Percentiles rank a stretch among this genome's conserved stretches.
These are phyloP conservation scores for Sporothrix luriei DNA, from an alignment of 2,329 filamentous ascomycete genomes.

Conservation along the genomic window DNA sequence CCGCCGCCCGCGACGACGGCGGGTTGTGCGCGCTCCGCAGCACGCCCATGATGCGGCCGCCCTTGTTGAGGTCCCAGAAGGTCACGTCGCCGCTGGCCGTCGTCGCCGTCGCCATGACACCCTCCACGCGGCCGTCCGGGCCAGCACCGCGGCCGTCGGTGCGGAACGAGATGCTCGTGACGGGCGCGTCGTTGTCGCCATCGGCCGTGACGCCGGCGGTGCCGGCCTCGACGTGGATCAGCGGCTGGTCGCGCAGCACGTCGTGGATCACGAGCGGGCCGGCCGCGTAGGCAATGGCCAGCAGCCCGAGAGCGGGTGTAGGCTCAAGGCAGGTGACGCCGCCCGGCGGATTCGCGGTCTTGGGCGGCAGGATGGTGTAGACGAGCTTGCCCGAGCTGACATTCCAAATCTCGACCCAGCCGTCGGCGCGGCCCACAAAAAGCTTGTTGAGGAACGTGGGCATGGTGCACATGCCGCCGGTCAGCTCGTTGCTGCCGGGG, in stretches of 20 bases:
- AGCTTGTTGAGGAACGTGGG: conserved; percentile 96
- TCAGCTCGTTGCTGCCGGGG: conserved; percentile 67
- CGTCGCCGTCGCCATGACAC: conserved; percentile 92
- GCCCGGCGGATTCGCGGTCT: conserved; percentile 60
- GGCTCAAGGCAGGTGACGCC: conserved; percentile 86
- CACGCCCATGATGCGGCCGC: conserved; percentile 82
- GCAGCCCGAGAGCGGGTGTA: conserved; percentile 77
- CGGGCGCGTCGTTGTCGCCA: conserved; percentile 52
- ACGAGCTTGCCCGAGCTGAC: conserved; percentile 87
- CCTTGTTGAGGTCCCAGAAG: conserved; percentile 93
- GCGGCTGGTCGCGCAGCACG: conserved; percentile 72
- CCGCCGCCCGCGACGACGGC: conserved; percentile 54
- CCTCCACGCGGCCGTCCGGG: conserved; percentile 78
- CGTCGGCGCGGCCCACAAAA: conserved; percentile 83
- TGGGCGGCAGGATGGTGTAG: conserved; percentile 80
- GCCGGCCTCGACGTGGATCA: conserved; percentile 70
- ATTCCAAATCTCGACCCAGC: conserved; percentile 96
- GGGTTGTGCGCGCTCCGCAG: conserved; percentile 86
- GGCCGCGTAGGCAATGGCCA: conserved; percentile 83
- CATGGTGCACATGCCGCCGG: conserved; percentile 80
- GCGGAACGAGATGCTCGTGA: conserved; percentile 86
- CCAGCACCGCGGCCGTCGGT: conserved; percentile 87
- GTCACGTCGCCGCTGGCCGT: conserved; percentile 81
- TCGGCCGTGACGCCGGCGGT: conserved; percentile 42
- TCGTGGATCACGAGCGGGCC: conserved; percentile 81